Percentiles rank a stretch among this genome's conserved stretches.
These are phyloP conservation scores for Aquilaria agallochum DNA, from an alignment of 441 rosid species.

Conservation along the genomic window DNA sequence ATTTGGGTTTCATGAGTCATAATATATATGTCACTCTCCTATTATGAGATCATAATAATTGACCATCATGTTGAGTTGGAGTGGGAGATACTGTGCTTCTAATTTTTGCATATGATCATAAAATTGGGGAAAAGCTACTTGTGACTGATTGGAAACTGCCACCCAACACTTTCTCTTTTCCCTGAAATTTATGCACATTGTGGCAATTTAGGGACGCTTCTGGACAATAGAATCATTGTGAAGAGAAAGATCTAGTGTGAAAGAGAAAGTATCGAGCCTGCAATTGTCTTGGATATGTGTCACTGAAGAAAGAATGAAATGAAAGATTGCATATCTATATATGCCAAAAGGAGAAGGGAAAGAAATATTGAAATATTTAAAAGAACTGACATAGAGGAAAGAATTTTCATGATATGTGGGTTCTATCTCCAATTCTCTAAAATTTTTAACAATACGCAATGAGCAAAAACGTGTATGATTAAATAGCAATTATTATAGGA, in stretches of 20 bases:
- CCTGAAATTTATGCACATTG: slow-evolving; percentile 1
- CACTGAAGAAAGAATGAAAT: not conserved
- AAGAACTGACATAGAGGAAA: not conserved
- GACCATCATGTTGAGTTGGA: slow-evolving; percentile 30
- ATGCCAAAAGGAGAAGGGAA: not conserved
- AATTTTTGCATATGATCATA: slow-evolving; percentile 19
- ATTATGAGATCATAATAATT: slow-evolving; percentile 37
- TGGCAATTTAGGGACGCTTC: slow-evolving; percentile 3
- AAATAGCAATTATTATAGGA: too few relatives aligned
- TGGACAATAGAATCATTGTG: slow-evolving; percentile 9
- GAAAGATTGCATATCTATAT: not conserved
- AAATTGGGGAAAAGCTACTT: slow-evolving; percentile 11
- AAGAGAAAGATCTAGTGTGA: slow-evolving; percentile 2
- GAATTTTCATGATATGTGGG: not conserved
- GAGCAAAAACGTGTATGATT: too few relatives aligned
- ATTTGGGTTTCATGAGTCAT: slow-evolving; percentile 11
- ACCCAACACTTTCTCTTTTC: not conserved
- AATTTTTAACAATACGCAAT: too few relatives aligned
- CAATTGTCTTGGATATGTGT: not conserved
- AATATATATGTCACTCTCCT: slow-evolving; percentile 11
- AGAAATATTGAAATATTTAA: not conserved
- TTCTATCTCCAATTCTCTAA: too few relatives aligned
- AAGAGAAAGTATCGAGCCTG: not conserved
- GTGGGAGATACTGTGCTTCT: slow-evolving; percentile 22
- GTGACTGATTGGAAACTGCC: slow-evolving; percentile 15